Base-by-base conservation (phyloP, 2,329 filamentous ascomycete genomes). In the Xylaria sp. region DNA sequence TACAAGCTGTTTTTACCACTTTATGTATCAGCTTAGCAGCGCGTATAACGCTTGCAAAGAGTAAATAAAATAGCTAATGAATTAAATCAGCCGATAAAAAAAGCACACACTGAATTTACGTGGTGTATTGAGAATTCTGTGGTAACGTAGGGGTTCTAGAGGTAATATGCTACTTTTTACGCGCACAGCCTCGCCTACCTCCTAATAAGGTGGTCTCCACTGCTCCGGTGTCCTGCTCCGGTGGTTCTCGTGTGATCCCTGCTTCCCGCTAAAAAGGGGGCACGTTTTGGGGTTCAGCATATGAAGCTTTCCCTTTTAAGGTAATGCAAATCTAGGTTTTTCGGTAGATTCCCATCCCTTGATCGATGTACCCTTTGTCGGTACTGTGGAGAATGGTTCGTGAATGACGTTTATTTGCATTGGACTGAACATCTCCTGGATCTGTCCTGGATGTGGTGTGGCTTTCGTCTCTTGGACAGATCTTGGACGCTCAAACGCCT, bases 271-370 rank as follows among this genome's bases (percentile, higher is more conserved):
- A 20, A 53, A 58, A 55, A 52, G 23, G 13, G 30, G 28, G 43
- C 28, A 50, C 28, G 13, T 28, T 34, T 45, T 20, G 15, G 60
- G 43, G 39, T 28, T 23, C 7, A 41, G 23, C 18, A 46, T 12
- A 20, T 36, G 45, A 10, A 15, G 20, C 53, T 43, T 69, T 66
- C 55, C 59, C 67, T 10, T 45, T 66, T 4, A n/a, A 45, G 67
- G 63, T 30, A 63, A 63, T 66, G 63, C 55, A 36, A 64, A 69
- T 67, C 64, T 64, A 58, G 43, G 59, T 39, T 57, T 15, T 55
- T 60, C 36, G 23, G 5, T 58, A 65, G 57, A 65, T 65, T 66
- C 66, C 66, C 63, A 68, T 68, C 20, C 20, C 15, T 58, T 58
- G 43, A 36, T 34, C 12, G 43, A 20, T 57, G 12, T 43, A 45